These are phyloP conservation scores for Phytomonas serpens DNA, from an alignment of 208 protist genomes.

Conservation along the genomic window DNA sequence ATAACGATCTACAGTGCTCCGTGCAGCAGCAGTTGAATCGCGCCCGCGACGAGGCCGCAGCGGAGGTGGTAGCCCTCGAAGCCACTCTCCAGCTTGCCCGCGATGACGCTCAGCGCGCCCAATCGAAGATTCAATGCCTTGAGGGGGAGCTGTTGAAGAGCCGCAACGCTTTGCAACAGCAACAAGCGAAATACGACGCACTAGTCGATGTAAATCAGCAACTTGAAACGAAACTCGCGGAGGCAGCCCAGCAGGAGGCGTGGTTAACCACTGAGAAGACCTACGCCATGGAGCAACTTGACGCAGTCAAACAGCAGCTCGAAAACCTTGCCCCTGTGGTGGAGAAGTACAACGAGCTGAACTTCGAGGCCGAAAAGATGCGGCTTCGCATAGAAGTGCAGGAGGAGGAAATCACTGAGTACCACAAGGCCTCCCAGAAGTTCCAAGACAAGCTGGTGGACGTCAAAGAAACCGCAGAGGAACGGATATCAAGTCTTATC, in stretches of 20 bases:
- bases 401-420: constrained; percentile 39
- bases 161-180: constrained; percentile 8
- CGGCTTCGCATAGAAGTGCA: constrained; percentile 33
- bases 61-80: constrained; percentile 45
- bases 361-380: constrained; percentile 39
- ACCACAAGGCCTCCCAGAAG: constrained; percentile 24
- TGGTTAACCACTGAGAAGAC: constrained; percentile 39
- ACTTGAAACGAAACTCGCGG: constrained; percentile 24
- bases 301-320: constrained; percentile 29
- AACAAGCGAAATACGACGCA: constrained; percentile 16
- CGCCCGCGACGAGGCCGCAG: constrained; percentile 26
- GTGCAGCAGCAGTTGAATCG: constrained; percentile 33
- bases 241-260: constrained; percentile 46
- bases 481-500: constrained; percentile 25
- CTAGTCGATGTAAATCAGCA: constrained; percentile 21
- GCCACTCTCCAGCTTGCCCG: constrained; percentile 24
- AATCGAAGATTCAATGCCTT: constrained; percentile 26
- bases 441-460: constrained; percentile 30
- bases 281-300: constrained; percentile 33
- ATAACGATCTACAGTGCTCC: constrained; percentile 23
- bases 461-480: constrained; percentile 40
- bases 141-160: constrained; percentile 23
- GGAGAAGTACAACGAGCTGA: constrained; percentile 21
- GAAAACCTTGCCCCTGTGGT: constrained; percentile 32
- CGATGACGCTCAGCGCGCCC: constrained; percentile 33